A percentile compares a stretch with the other conserved stretches of the same genome.
These are phyloP conservation scores for Xylaria intraflava DNA, from an alignment of 495 filamentous ascomycete genomes.

Conservation along the genomic window DNA sequence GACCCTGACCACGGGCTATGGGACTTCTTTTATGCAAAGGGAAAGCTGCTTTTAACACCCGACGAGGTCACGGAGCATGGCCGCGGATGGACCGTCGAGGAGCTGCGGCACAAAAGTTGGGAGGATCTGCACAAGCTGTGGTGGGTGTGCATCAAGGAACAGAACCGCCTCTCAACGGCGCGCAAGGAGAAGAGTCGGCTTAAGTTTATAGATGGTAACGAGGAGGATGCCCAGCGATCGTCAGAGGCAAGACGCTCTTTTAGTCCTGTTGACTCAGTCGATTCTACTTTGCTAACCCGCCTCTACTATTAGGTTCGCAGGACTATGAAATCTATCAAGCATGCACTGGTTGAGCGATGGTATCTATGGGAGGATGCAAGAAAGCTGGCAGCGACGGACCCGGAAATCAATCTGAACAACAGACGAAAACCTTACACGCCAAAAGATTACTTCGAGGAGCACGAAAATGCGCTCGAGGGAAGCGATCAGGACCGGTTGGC, in stretches of 20 bases:
- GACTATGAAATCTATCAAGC: conserved; percentile 75
- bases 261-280: too few species aligned
- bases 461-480: conserved; percentile 4
- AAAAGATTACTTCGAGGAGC: conserved; percentile 31
- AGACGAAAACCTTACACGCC: conserved; percentile 45
- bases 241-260: conserved; percentile 47
- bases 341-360: conserved; percentile 77
- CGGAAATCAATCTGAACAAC: conserved; percentile 53
- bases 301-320: conserved; percentile 49
- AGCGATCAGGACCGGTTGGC: not conserved
- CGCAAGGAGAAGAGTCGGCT: conserved; percentile 56
- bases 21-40: conserved; percentile 73
- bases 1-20: conserved; percentile 84
- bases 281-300: not conserved
- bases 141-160: conserved; percentile 92
- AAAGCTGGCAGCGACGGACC: conserved; percentile 59
- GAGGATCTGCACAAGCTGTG: conserved; percentile 87
- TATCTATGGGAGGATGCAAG: conserved; percentile 86
- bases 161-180: conserved; percentile 82
- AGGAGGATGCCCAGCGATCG: conserved; percentile 54
- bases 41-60: conserved; percentile 58
- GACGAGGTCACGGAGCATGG: conserved; percentile 63
- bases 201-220: conserved; percentile 60
- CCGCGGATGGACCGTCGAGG: conserved; percentile 77
- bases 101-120: conserved; percentile 84